phyloP scores from a whole-genome alignment of 495 filamentous ascomycete genomes.

The Penicillium ucsense region DNA sequence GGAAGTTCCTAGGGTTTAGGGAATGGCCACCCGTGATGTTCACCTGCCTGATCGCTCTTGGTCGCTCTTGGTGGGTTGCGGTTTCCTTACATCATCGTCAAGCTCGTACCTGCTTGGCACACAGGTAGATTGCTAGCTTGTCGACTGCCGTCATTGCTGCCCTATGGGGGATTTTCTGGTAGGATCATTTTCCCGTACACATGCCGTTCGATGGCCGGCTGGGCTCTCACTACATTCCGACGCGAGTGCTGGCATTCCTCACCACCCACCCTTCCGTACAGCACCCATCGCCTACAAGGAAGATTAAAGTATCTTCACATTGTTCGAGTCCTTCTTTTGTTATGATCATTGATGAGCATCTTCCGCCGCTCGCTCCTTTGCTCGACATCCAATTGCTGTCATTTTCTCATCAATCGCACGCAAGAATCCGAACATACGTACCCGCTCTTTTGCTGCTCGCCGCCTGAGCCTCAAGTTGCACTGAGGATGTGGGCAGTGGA shows the following conservation, averaged over 20 bases:
- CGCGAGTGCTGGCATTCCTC: conserved; percentile 25
- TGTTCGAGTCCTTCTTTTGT: too few relatives aligned
- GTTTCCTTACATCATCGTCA: neutral
- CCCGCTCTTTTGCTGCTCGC: too few relatives aligned
- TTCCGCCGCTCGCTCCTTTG: too few relatives aligned
- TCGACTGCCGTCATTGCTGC: neutral
- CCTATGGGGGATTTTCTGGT: too few relatives aligned
- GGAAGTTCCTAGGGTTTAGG: too few relatives aligned
- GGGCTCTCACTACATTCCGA: conserved; percentile 16
- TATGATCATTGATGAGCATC: too few relatives aligned
- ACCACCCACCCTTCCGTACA: conserved; percentile 22
- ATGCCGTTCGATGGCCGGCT: conserved; percentile 20
- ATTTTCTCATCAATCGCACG: neutral
- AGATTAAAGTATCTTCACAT: too few relatives aligned
- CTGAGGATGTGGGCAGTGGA: conserved; percentile 11
- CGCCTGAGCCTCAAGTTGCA: too few relatives aligned
- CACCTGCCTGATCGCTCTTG: too few relatives aligned
- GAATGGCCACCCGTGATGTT: neutral
- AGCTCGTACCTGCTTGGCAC: conserved; percentile 4
- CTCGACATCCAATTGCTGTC: neutral
- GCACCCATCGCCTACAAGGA: conserved; percentile 9
- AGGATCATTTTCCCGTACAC: neutral
- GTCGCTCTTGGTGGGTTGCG: neutral
- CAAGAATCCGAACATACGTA: too few relatives aligned
- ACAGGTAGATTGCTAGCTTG: neutral